Percentiles rank a stretch among this genome's conserved stretches.
Conservation (phyloP, 305 asterid species). For the Rubia tinctorum region DNA sequence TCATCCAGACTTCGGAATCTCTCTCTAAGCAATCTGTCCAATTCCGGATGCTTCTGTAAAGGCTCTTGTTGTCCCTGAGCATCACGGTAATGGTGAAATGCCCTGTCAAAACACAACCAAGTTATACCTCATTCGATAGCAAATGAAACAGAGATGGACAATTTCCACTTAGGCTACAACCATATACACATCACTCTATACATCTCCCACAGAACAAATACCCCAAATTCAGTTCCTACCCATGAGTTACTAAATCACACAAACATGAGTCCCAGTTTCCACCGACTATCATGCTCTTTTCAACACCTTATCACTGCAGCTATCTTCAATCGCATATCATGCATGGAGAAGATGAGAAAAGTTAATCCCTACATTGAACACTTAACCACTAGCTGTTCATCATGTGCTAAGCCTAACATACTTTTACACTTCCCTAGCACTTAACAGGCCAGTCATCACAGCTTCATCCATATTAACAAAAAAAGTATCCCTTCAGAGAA, state of each 20-base stretch:
- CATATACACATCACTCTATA: not conserved
- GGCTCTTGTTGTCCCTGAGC: slow-evolving; percentile 40
- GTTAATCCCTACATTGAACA: not conserved
- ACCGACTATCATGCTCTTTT: not conserved
- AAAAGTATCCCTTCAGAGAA: not conserved
- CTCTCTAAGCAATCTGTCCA: slow-evolving; percentile 65
- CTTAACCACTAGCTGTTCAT: not conserved
- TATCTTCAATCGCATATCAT: not conserved
- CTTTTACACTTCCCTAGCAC: not conserved
- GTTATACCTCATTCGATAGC: not conserved
- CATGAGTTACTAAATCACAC: not conserved
- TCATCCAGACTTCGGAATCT: slow-evolving; percentile 60
- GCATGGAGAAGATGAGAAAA: not conserved
- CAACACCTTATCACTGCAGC: not conserved
- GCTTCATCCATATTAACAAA: not conserved
- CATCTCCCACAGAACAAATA: not conserved
- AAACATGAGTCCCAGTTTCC: not conserved
- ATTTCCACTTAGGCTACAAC: not conserved
- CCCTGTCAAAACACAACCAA: slow-evolving; percentile 49
- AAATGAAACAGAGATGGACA: not conserved
- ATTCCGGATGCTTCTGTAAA: slow-evolving; percentile 56
- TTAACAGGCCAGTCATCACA: not conserved
- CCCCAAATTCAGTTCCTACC: not conserved
- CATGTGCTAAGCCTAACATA: not conserved
- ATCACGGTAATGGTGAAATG: slow-evolving; percentile 70